Conservation (phyloP, 2,329 filamentous ascomycete genomes). For the Arthrobotrys entomopaga region DNA sequence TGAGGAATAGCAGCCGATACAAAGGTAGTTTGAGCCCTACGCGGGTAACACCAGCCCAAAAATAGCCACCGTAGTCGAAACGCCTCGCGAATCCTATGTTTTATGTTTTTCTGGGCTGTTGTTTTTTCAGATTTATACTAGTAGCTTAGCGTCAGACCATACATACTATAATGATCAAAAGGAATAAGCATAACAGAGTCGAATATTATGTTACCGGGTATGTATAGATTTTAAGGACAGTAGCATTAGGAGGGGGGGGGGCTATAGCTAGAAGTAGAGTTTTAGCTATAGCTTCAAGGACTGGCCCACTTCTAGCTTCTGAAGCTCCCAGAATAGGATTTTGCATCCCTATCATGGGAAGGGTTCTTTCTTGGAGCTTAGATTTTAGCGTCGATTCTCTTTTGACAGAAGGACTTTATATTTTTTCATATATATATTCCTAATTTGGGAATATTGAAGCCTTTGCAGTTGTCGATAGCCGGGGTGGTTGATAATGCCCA, state of each 20-base stretch:
- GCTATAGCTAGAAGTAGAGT: background rate
- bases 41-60: slow-evolving; percentile 32
- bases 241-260: background rate
- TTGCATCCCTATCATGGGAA: background rate
- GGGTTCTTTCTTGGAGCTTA: too few species aligned
- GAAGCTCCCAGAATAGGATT: slow-evolving; percentile 10
- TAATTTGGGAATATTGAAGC: slow-evolving; percentile 36
- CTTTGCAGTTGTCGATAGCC: slow-evolving; percentile 44
- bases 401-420: slow-evolving; percentile 16
- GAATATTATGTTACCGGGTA: slow-evolving; percentile 25
- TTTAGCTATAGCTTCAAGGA: slow-evolving; percentile 10
- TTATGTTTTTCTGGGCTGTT: background rate
- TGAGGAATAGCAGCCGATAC: slow-evolving; percentile 26
- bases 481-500: slow-evolving; percentile 35
- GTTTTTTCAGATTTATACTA: too few species aligned
- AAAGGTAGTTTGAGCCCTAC: slow-evolving; percentile 45
- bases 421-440: slow-evolving; percentile 22
- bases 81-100: slow-evolving; percentile 23
- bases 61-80: slow-evolving; percentile 34
- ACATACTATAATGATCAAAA: slow-evolving; percentile 5
- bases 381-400: too few species aligned
- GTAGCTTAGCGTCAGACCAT: too few species aligned
- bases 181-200: slow-evolving; percentile 17
- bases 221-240: slow-evolving; percentile 11
- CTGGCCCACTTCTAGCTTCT: background rate